phyloP scores from a whole-genome alignment of 805 yeast species.

The Wickerhamomyces subpelliculosus region DNA sequence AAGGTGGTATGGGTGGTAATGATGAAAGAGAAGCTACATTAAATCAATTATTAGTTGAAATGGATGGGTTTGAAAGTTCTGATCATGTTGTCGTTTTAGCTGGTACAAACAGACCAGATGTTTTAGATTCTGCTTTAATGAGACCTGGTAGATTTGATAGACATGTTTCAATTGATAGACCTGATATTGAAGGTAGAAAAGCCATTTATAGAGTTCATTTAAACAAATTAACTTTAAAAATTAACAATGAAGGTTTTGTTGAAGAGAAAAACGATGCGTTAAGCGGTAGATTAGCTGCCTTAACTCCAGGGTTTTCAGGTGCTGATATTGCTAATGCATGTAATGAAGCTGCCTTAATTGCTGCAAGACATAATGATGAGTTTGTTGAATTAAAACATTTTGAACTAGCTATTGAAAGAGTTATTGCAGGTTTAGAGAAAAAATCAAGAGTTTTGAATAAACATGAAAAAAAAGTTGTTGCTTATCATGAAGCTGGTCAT shows the following conservation, averaged over 20 bases:
- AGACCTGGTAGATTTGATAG: constrained; percentile 98
- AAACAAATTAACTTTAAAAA: constrained; percentile 55
- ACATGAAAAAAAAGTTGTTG: constrained; percentile 85
- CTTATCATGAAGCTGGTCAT: constrained; percentile 98
- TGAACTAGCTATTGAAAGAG: constrained; percentile 95
- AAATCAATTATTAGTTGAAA: constrained; percentile 92
- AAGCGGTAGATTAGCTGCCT: constrained; percentile 85
- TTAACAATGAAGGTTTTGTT: constrained; percentile 26
- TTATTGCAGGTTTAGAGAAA: constrained; percentile 92
- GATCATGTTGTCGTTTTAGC: constrained; percentile 97
- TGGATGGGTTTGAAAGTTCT: constrained; percentile 91
- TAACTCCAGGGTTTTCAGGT: constrained; percentile 97
- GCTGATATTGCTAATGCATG: constrained; percentile 97
- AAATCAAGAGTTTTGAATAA: constrained; percentile 77
- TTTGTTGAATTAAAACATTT: constrained; percentile 72
- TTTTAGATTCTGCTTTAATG: constrained; percentile 83
- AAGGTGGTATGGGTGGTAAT: constrained; percentile 76
- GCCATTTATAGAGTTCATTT: constrained; percentile 88
- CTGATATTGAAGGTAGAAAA: constrained; percentile 92
- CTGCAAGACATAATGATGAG: constrained; percentile 77
- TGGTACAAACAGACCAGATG: constrained; percentile 95
- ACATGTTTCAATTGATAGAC: constrained; percentile 85
- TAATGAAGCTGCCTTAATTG: constrained; percentile 95
- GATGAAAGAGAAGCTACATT: constrained; percentile 97
- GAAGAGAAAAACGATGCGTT: constrained; percentile 42